Evolutionary conservation across 176 grass and related monocot species (phyloP).

Genomic region (Avena insularis): DNA sequence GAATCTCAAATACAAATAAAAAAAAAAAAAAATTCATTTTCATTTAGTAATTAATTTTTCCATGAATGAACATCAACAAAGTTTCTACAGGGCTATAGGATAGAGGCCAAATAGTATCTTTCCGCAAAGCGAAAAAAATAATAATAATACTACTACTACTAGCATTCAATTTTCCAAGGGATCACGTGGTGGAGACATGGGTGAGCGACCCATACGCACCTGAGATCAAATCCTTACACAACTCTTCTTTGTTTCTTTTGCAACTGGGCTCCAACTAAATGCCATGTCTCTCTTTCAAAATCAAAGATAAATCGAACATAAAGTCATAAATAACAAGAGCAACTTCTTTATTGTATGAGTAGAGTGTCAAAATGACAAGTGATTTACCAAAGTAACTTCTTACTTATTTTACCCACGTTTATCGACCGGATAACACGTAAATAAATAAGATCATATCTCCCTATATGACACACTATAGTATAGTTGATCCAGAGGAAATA

Average conservation of each 20-base stretch:
- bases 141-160: not conserved
- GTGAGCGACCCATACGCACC: not conserved
- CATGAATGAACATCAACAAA: too few relatives aligned
- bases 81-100: too few relatives aligned
- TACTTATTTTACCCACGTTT: not conserved
- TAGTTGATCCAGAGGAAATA: not conserved
- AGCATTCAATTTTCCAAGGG: not conserved
- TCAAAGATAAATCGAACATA: not conserved
- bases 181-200: not conserved
- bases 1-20: too few relatives aligned
- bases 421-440: not conserved
- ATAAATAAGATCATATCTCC: not conserved
- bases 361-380: not conserved
- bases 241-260: not conserved
- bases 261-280: not conserved
- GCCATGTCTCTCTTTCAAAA: not conserved
- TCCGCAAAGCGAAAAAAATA: not conserved
- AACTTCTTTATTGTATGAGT: not conserved
- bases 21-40: too few relatives aligned
- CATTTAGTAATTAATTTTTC: too few relatives aligned
- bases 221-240: not conserved
- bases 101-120: slow-evolving; percentile 29
- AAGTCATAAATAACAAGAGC: not conserved
- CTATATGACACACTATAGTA: too few relatives aligned
- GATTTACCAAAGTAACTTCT: not conserved